Conservation (phyloP, 2,329 filamentous ascomycete genomes). For the Ceratocystis colombiana region DNA sequence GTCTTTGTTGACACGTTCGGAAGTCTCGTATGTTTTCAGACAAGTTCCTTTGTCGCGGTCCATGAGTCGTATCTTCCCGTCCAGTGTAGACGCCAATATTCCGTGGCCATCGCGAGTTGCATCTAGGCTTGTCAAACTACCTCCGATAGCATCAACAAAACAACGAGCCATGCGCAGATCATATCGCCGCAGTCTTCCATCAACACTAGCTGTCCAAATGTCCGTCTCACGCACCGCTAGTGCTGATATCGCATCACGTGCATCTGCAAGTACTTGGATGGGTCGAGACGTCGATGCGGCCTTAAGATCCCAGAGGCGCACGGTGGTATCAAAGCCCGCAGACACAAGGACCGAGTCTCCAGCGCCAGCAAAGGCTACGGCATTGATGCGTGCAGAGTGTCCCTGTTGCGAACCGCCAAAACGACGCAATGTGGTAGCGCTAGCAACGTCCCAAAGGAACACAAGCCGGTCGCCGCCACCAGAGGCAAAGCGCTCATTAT, state of each 20-base stretch:
- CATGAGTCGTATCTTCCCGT: constrained; percentile 68
- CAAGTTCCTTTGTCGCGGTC: constrained; percentile 65
- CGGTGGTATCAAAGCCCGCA: constrained; percentile 64
- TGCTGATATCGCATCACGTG: constrained; percentile 55
- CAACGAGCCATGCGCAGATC: constrained; percentile 68
- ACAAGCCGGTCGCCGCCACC: constrained; percentile 81
- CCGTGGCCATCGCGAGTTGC: constrained; percentile 64
- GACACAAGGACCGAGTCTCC: constrained; percentile 63
- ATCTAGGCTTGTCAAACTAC: constrained; percentile 62
- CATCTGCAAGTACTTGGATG: constrained; percentile 63
- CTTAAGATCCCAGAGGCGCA: constrained; percentile 64
- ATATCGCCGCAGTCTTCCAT: constrained; percentile 71
- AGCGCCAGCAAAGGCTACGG: constrained; percentile 66
- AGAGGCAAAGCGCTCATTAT: constrained; percentile 81
- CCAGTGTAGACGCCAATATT: constrained; percentile 63
- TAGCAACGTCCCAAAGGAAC: constrained; percentile 89
- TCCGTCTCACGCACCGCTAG: constrained; percentile 42
- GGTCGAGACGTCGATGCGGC: constrained; percentile 45
- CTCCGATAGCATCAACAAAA: constrained; percentile 59
- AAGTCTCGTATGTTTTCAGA: constrained; percentile 58
- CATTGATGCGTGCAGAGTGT: constrained; percentile 65
- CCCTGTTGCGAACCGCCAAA: constrained; percentile 54
- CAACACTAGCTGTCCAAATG: constrained; percentile 69
- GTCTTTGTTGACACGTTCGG: constrained; percentile 52
- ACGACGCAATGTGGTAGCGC: constrained; percentile 63